Percentiles rank a stretch among this genome's conserved stretches.
Evolutionary conservation across 2,329 filamentous ascomycete species (phyloP).

Genomic region (Cladophialophora exuberans): DNA sequence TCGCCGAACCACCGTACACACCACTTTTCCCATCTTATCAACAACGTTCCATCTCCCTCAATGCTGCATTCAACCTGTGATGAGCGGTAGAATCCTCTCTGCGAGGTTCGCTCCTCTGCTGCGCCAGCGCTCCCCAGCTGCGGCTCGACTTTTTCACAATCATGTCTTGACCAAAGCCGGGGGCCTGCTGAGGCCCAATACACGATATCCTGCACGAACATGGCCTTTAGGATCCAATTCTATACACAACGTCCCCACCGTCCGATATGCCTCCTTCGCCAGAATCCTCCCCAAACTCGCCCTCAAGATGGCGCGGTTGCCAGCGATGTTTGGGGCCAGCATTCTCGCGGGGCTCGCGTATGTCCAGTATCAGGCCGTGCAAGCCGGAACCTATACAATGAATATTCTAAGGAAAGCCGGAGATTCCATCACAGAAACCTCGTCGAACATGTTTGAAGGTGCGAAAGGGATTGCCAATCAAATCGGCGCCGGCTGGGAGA

Average conservation of each 20-base stretch:
- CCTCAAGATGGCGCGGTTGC: slow-evolving; percentile 84
- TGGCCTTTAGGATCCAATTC: slow-evolving; percentile 78
- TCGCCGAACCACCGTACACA: neutral
- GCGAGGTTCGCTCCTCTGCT: slow-evolving; percentile 70
- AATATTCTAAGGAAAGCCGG: slow-evolving; percentile 75
- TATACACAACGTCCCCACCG: slow-evolving; percentile 76
- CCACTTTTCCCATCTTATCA: neutral
- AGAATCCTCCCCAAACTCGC: slow-evolving; percentile 79
- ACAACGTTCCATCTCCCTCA: slow-evolving; percentile 3
- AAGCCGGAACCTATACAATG: slow-evolving; percentile 75
- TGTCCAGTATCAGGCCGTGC: slow-evolving; percentile 91
- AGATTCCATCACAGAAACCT: slow-evolving; percentile 64
- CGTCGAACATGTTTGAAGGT: slow-evolving; percentile 65
- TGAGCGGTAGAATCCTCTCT: slow-evolving; percentile 77
- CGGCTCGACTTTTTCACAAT: slow-evolving; percentile 66
- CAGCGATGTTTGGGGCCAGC: slow-evolving; percentile 87
- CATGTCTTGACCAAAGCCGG: slow-evolving; percentile 61
- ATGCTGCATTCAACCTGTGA: slow-evolving; percentile 39
- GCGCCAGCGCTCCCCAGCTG: slow-evolving; percentile 52
- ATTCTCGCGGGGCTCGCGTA: slow-evolving; percentile 87
- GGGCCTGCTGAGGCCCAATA: slow-evolving; percentile 69
- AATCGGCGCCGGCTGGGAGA: slow-evolving; percentile 78
- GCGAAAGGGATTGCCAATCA: slow-evolving; percentile 77
- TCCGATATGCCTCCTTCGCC: slow-evolving; percentile 68
- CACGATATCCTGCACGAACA: slow-evolving; percentile 62